Evolutionary conservation across 2,329 filamentous ascomycete species (phyloP).

Genomic region (Xylariales sp.): DNA sequence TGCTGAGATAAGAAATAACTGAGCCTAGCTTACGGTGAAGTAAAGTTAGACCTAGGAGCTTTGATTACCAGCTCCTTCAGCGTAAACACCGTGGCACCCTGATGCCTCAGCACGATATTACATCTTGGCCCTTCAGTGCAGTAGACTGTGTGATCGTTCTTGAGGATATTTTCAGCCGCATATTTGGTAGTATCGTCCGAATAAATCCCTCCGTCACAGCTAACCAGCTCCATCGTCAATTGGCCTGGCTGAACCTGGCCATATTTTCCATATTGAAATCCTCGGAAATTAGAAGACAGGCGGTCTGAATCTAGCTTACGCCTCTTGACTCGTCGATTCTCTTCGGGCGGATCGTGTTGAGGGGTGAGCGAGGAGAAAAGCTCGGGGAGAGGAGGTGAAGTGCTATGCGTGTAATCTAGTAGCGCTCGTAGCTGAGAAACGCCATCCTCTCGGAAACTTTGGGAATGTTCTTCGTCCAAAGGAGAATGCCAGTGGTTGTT

Average conservation of each 20-base stretch:
- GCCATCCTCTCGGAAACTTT: conserved; percentile 39
- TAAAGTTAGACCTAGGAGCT: conserved; percentile 83
- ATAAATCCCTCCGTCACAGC: conserved; percentile 84
- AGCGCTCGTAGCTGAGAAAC: conserved; percentile 44
- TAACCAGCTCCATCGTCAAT: conserved; percentile 87
- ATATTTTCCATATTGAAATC: conserved; percentile 84
- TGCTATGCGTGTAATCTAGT: conserved; percentile 42
- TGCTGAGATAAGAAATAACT: not conserved
- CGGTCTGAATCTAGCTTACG: conserved; percentile 76
- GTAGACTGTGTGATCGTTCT: conserved; percentile 85
- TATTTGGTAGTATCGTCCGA: conserved; percentile 70
- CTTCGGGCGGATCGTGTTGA: conserved; percentile 46
- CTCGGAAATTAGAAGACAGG: conserved; percentile 60
- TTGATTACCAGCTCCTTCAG: conserved; percentile 89
- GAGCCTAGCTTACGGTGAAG: conserved; percentile 78
- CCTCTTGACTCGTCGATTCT: conserved; percentile 69
- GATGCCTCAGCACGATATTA: conserved; percentile 86
- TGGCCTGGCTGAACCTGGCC: conserved; percentile 87
- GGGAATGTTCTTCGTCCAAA: conserved; percentile 27
- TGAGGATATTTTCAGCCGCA: conserved; percentile 83
- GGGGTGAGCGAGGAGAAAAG: conserved; percentile 45
- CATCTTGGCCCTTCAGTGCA: conserved; percentile 89
- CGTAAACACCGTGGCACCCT: conserved; percentile 82
- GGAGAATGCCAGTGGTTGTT: conserved; percentile 31
- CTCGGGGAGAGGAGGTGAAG: conserved; percentile 42